phyloP scores from a whole-genome alignment of 225 moss, liverwort and hornwort genomes.

The Sphagnum tenellum region DNA sequence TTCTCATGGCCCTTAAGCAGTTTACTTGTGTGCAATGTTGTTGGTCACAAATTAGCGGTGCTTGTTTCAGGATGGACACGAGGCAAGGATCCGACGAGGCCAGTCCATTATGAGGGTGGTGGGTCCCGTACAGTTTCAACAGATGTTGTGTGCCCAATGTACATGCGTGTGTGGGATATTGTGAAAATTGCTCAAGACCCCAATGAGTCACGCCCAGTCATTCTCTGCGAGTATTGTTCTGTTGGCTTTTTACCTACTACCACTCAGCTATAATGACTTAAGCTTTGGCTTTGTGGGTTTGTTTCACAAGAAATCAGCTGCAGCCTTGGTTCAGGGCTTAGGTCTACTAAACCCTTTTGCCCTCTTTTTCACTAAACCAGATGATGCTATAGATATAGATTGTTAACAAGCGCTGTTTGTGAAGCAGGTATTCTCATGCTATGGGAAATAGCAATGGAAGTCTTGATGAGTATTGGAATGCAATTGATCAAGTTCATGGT shows the following conservation, averaged over 20 bases:
- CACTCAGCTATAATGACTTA: too few species aligned
- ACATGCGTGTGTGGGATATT: conserved; percentile 91
- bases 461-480: conserved; percentile 77
- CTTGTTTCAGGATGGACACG: conserved; percentile 72
- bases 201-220: conserved; percentile 69
- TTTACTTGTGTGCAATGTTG: neutral
- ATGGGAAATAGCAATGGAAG: conserved; percentile 99
- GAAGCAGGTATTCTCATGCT: conserved; percentile 84
- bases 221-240: conserved; percentile 84
- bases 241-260: neutral
- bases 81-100: conserved; percentile 70
- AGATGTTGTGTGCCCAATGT: conserved; percentile 98
- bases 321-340: too few species aligned
- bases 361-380: too few species aligned
- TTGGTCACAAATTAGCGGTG: neutral
- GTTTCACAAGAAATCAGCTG: too few species aligned
- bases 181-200: conserved; percentile 72
- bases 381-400: too few species aligned
- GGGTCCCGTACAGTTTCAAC: conserved; percentile 80
- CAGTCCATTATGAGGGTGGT: conserved; percentile 93
- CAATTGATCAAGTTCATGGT: conserved; percentile 72
- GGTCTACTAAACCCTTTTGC: too few species aligned
- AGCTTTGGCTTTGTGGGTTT: too few species aligned
- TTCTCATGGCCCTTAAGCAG: neutral
- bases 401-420: too few species aligned